Evolutionary conservation across 176 grass and related monocot genomes (phyloP).

Genomic region (Chloris gayana): DNA sequence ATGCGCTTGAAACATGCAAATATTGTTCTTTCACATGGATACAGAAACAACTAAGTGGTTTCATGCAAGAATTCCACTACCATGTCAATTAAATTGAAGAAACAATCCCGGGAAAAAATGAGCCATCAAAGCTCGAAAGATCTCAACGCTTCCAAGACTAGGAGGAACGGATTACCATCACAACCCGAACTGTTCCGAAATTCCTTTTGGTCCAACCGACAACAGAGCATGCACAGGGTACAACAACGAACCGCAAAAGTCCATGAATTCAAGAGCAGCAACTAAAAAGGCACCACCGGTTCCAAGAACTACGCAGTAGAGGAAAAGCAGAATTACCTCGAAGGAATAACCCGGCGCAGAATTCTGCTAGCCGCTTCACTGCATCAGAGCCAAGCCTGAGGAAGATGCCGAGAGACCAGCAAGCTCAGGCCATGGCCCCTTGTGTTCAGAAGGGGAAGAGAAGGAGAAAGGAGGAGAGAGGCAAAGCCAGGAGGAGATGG

Average conservation of each 20-base stretch:
- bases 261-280: conserved; percentile 31
- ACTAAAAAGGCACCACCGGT: neutral
- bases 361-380: conserved; percentile 19
- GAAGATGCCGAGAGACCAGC: conserved; percentile 14
- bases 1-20: conserved; percentile 18
- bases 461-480: neutral
- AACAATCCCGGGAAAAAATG: neutral
- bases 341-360: conserved; percentile 23
- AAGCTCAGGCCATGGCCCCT: conserved; percentile 41
- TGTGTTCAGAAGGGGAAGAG: conserved; percentile 16
- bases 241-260: neutral
- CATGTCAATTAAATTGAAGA: neutral
- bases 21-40: neutral
- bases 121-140: neutral
- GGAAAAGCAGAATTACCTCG: conserved; percentile 26
- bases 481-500: conserved; percentile 19
- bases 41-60: neutral
- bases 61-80: conserved; percentile 29
- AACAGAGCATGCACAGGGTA: neutral
- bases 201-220: neutral
- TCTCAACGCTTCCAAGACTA: neutral
- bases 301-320: neutral
- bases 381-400: conserved; percentile 16
- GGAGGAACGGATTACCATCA: too few relatives aligned
- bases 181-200: conserved; percentile 12